phyloP scores from a whole-genome alignment of 2,329 filamentous ascomycete species.

The Cytospora schulzeri region DNA sequence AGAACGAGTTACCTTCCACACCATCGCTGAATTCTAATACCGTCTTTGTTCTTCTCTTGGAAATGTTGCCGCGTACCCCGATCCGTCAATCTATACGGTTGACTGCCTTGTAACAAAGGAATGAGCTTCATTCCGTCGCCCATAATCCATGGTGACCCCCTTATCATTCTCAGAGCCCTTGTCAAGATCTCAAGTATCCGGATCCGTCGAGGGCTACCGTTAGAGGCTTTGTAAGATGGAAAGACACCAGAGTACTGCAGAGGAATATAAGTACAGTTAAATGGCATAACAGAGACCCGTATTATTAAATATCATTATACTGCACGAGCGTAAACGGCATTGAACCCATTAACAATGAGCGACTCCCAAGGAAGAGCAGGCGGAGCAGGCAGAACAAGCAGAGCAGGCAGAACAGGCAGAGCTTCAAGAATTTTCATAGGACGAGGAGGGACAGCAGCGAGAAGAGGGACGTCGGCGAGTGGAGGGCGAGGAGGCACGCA shows the following conservation, averaged over 20 bases:
- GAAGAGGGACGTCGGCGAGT: too few relatives aligned
- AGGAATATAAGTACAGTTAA: not conserved
- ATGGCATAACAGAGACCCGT: not conserved
- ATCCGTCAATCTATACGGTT: not conserved
- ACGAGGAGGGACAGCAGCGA: too few relatives aligned
- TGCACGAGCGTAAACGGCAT: not conserved
- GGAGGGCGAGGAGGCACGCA: not conserved
- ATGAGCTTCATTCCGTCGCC: too few relatives aligned
- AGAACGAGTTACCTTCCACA: not conserved
- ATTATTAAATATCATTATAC: not conserved
- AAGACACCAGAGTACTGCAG: not conserved
- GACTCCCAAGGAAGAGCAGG: not conserved
- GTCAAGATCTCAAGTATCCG: too few relatives aligned
- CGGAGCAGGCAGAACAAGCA: not conserved
- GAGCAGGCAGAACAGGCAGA: not conserved
- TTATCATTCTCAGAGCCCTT: too few relatives aligned
- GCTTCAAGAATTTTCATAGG: not conserved
- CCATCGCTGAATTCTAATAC: not conserved
- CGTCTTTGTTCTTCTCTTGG: conserved; percentile 1
- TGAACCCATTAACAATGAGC: not conserved
- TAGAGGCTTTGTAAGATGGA: not conserved
- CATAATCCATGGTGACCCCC: too few relatives aligned
- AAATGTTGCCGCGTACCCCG: not conserved
- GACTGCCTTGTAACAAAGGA: not conserved
- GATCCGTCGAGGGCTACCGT: not conserved